A percentile compares a stretch with the other conserved stretches of the same genome.
These are phyloP conservation scores for Saksenaea vasiformis DNA, from an alignment of 371 early-diverging fungal species.

Conservation along the genomic window DNA sequence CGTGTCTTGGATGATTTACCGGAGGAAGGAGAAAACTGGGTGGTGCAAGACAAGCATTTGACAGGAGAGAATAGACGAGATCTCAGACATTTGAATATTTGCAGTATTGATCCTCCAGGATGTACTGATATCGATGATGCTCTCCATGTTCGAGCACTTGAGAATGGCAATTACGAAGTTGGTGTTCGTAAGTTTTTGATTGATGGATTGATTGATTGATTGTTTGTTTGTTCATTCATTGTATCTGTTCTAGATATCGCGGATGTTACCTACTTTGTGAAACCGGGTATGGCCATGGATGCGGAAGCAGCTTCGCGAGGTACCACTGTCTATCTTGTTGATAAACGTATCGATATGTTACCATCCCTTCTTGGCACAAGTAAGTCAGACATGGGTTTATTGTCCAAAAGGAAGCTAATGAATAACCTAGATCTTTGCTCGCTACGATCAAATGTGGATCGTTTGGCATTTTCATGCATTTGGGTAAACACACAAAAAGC, in stretches of 20 bases:
- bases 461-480: constrained; percentile 88
- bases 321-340: constrained; percentile 94
- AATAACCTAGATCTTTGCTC: constrained; percentile 82
- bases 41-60: constrained; percentile 75
- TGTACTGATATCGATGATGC: constrained; percentile 99
- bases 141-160: constrained; percentile 81
- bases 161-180: constrained; percentile 89
- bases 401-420: neutral
- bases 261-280: constrained; percentile 98
- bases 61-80: constrained; percentile 69
- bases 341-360: constrained; percentile 98
- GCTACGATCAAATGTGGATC: constrained; percentile 86
- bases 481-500: constrained; percentile 38
- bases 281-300: constrained; percentile 84
- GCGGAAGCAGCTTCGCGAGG: constrained; percentile 87
- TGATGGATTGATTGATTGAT: neutral
- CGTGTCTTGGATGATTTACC: constrained; percentile 84
- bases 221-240: neutral
- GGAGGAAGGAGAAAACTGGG: constrained; percentile 84
- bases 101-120: constrained; percentile 99
- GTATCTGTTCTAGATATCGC: constrained; percentile 80
- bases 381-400: constrained; percentile 20
- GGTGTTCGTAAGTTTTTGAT: constrained; percentile 79
- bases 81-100: constrained; percentile 82
- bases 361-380: constrained; percentile 87